Evolutionary conservation across 495 filamentous ascomycete species (phyloP).

Genomic region (Filosporella fistucella): DNA sequence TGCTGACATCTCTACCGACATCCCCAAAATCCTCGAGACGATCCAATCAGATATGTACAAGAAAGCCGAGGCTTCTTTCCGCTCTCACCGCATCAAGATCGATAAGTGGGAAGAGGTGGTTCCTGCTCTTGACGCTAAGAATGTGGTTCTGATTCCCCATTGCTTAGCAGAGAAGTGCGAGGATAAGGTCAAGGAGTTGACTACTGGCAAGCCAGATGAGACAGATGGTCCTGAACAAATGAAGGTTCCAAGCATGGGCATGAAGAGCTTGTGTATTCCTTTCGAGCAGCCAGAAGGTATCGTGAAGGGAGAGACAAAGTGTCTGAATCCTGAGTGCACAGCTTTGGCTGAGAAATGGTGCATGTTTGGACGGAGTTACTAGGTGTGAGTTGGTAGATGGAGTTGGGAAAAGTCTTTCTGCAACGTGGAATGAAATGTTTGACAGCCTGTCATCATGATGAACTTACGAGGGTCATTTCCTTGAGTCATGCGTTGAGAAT

Average conservation of each 20-base stretch:
- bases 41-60: constrained; percentile 86
- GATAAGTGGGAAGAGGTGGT: constrained; percentile 87
- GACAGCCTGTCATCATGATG: too few species aligned
- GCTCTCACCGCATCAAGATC: constrained; percentile 71
- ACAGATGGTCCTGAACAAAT: constrained; percentile 68
- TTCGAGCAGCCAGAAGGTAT: constrained; percentile 89
- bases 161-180: constrained; percentile 81
- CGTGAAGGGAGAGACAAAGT: constrained; percentile 77
- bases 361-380: constrained; percentile 76
- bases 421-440: too few species aligned
- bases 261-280: constrained; percentile 95
- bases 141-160: constrained; percentile 82
- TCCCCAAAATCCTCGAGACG: constrained; percentile 77
- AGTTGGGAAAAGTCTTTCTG: too few species aligned
- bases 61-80: constrained; percentile 73
- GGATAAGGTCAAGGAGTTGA: constrained; percentile 89
- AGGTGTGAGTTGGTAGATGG: constrained; percentile 9
- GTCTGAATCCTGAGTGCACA: constrained; percentile 78
- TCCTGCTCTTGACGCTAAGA: constrained; percentile 84
- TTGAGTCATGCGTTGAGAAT: too few species aligned
- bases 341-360: constrained; percentile 72
- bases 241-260: constrained; percentile 88
- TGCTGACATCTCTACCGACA: constrained; percentile 58
- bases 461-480: too few species aligned
- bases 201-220: constrained; percentile 65